Percentiles rank a stretch among this genome's conserved stretches.
Conservation (phyloP, 257 asterid species). For the Craterostigma plantagineum region DNA sequence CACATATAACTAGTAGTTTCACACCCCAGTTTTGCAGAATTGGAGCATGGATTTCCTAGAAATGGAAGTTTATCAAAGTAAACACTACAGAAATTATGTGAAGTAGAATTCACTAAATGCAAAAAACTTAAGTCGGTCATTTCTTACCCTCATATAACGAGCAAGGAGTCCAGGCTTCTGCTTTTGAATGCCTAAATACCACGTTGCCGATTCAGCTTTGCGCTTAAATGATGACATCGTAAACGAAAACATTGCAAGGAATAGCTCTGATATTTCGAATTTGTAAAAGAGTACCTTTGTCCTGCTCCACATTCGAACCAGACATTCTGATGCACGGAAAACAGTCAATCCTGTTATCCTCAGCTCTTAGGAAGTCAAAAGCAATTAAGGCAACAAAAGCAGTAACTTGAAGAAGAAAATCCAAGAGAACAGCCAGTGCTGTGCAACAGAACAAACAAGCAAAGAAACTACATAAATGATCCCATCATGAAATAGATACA, state of each 20-base stretch:
- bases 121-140: slow-evolving; percentile 1
- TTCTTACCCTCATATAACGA: slow-evolving; percentile 87
- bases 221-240: slow-evolving; percentile 7
- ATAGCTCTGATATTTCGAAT: slow-evolving; percentile 1
- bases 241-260: slow-evolving; percentile 7
- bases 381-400: slow-evolving; percentile 94
- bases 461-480: slow-evolving; percentile 10
- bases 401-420: slow-evolving; percentile 93
- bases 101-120: slow-evolving; percentile 6
- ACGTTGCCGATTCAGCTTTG: no score
- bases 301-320: slow-evolving; percentile 43
- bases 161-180: slow-evolving; percentile 68
- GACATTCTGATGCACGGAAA: slow-evolving; percentile 64
- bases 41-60: slow-evolving; percentile 85
- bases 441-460: slow-evolving; percentile 17
- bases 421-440: slow-evolving; percentile 97
- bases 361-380: slow-evolving; percentile 90
- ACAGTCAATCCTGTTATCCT: slow-evolving; percentile 83
- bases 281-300: slow-evolving; percentile 33
- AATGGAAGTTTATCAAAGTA: no score
- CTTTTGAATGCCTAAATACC: slow-evolving; percentile 40
- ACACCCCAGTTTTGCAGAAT: slow-evolving; percentile 74
- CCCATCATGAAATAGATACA: neutral
- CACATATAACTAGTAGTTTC: slow-evolving; percentile 54
- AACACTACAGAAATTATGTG: neutral